Evolutionary conservation across 2,329 filamentous ascomycete species (phyloP).

Genomic region (Trichophyton rubrum): DNA sequence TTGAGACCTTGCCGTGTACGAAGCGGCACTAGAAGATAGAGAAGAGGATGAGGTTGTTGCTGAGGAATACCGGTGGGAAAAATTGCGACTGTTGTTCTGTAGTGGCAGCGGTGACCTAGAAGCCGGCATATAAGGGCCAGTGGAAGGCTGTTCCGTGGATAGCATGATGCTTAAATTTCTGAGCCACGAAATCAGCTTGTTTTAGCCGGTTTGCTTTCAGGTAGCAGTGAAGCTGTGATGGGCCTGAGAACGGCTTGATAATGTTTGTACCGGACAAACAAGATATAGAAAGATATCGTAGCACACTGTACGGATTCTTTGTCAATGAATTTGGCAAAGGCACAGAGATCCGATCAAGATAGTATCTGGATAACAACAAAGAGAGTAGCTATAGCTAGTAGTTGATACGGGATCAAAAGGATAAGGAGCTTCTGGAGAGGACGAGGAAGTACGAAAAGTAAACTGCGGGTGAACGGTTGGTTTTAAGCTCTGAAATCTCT

Average conservation of each 20-base stretch:
- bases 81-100: not conserved
- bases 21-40: slow-evolving; percentile 8
- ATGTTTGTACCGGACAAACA: slow-evolving; percentile 3
- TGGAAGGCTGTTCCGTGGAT: slow-evolving; percentile 25
- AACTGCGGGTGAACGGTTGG: not conserved
- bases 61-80: not conserved
- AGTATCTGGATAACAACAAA: not conserved
- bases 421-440: not conserved
- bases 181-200: not conserved
- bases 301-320: not conserved
- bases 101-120: not conserved
- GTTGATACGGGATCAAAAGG: not conserved
- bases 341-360: not conserved
- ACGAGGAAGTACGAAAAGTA: not conserved
- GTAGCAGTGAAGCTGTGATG: not conserved
- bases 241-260: not conserved
- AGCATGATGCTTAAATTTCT: slow-evolving; percentile 24
- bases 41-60: not conserved
- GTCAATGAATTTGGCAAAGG: not conserved
- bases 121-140: slow-evolving; percentile 7
- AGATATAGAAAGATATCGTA: not conserved
- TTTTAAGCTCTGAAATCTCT: slow-evolving; percentile 1
- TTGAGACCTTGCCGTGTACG: slow-evolving; percentile 11
- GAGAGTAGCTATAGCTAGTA: not conserved
- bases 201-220: not conserved